A percentile compares a stretch with the other conserved stretches of the same genome.
These are phyloP conservation scores for Evernia prunastri DNA, from an alignment of 495 filamentous ascomycete species.

Conservation along the genomic window DNA sequence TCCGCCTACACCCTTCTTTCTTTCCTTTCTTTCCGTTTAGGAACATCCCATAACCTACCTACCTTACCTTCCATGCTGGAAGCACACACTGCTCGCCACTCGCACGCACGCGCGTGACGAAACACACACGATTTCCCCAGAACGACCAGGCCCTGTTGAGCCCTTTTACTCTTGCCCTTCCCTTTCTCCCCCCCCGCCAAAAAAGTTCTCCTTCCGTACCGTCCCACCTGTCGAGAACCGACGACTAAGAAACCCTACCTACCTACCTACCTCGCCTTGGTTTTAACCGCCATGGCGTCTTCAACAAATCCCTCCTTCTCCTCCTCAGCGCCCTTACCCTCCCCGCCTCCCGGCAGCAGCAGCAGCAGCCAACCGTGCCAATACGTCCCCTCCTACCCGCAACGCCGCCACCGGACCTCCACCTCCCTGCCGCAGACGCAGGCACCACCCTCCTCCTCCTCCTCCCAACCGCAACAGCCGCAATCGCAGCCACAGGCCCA, in stretches of 20 bases:
- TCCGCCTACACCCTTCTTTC: neutral
- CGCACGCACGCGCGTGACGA: neutral
- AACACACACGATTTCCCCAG: neutral
- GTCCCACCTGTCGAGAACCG: no score
- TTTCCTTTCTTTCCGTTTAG: neutral
- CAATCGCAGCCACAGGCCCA: slow-evolving; percentile 8
- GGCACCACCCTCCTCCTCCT: slow-evolving; percentile 7
- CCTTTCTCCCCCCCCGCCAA: neutral
- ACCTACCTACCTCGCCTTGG: no score
- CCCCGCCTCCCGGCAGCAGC: neutral
- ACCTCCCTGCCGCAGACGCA: slow-evolving; percentile 7
- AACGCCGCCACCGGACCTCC: slow-evolving; percentile 4
- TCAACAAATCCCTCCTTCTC: slow-evolving; percentile 8
- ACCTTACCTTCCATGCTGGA: no score
- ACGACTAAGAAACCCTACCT: no score
- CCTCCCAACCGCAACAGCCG: slow-evolving; percentile 6
- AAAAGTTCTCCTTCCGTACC: neutral
- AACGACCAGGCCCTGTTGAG: neutral
- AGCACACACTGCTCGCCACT: neutral
- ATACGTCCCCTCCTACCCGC: slow-evolving; percentile 18
- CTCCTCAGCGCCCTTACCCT: slow-evolving; percentile 15
- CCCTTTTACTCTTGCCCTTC: neutral
- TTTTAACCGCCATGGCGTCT: slow-evolving; percentile 6
- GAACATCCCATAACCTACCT: neutral
- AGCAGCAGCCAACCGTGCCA: slow-evolving; percentile 26